phyloP scores from a whole-genome alignment of 331 rosid species.

The Saraca asoca region DNA sequence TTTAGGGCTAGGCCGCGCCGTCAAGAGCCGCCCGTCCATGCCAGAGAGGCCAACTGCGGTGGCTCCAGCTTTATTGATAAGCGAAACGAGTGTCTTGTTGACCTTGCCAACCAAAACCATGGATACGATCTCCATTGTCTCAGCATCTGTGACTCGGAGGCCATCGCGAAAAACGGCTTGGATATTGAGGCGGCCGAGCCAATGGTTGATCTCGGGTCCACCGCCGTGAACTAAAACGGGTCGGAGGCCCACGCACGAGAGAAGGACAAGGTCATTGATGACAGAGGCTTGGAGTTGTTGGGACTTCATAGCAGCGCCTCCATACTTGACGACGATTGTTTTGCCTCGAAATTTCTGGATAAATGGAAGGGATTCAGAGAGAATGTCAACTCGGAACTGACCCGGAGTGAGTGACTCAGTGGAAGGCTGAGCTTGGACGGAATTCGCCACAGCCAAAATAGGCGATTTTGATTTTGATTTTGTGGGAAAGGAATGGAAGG shows the following conservation, averaged over 20 bases:
- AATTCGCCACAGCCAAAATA: conserved; percentile 37
- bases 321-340: conserved; percentile 83
- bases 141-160: conserved; percentile 79
- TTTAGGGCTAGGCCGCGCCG: conserved; percentile 72
- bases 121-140: conserved; percentile 90
- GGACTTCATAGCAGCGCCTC: conserved; percentile 95
- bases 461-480: background rate
- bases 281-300: conserved; percentile 80
- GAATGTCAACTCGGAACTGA: conserved; percentile 85
- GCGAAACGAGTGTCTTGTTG: conserved; percentile 70
- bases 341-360: conserved; percentile 89
- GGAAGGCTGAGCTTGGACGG: conserved; percentile 16
- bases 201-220: conserved; percentile 84
- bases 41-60: conserved; percentile 89
- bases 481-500: conserved; percentile 19
- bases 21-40: conserved; percentile 71
- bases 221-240: conserved; percentile 90
- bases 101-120: conserved; percentile 89
- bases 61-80: conserved; percentile 77
- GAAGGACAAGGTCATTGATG: conserved; percentile 87
- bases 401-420: conserved; percentile 44
- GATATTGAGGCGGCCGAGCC: conserved; percentile 83
- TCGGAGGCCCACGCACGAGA: conserved; percentile 85
- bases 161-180: conserved; percentile 77
- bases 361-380: conserved; percentile 86